Conservation (phyloP, 2,329 filamentous ascomycete species). For the Aureobasidium sp. region DNA sequence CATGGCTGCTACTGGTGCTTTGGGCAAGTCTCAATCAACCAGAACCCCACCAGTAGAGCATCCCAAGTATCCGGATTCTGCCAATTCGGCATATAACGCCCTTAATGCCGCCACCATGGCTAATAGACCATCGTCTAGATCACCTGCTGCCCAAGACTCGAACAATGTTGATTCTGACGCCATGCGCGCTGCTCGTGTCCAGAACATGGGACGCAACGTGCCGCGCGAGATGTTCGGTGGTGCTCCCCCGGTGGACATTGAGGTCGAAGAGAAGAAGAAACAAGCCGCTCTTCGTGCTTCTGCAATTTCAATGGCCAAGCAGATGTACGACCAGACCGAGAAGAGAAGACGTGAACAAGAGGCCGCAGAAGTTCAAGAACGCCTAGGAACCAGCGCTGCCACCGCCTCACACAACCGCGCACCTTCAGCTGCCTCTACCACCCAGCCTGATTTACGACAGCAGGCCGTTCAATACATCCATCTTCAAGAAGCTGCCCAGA, state of each 20-base stretch:
- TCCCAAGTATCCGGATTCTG: constrained; percentile 47
- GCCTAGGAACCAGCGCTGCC: constrained; percentile 23
- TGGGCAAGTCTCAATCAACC: constrained; percentile 58
- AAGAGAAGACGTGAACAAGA: constrained; percentile 51
- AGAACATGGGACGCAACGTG: constrained; percentile 60
- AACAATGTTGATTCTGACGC: constrained; percentile 37
- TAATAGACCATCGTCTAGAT: constrained; percentile 40
- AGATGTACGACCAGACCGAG: constrained; percentile 65
- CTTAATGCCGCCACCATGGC: constrained; percentile 66
- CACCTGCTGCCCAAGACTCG: constrained; percentile 3
- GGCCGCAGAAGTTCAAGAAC: not conserved
- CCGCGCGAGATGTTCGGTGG: constrained; percentile 71
- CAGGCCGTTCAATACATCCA: constrained; percentile 49
- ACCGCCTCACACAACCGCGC: constrained; percentile 26
- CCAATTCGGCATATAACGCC: constrained; percentile 59
- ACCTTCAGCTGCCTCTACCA: constrained; percentile 25
- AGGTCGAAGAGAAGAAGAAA: constrained; percentile 66
- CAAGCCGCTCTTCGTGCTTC: constrained; percentile 71
- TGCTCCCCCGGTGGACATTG: constrained; percentile 61
- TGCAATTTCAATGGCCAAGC: constrained; percentile 80
- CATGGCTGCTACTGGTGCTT: constrained; percentile 69
- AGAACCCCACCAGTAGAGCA: constrained; percentile 47
- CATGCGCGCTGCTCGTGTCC: constrained; percentile 55
- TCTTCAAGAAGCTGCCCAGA: constrained; percentile 81
- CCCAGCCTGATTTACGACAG: constrained; percentile 44